These are phyloP conservation scores for Baorangia bicolor DNA, from an alignment of 768 basidiomycete species.

Conservation along the genomic window DNA sequence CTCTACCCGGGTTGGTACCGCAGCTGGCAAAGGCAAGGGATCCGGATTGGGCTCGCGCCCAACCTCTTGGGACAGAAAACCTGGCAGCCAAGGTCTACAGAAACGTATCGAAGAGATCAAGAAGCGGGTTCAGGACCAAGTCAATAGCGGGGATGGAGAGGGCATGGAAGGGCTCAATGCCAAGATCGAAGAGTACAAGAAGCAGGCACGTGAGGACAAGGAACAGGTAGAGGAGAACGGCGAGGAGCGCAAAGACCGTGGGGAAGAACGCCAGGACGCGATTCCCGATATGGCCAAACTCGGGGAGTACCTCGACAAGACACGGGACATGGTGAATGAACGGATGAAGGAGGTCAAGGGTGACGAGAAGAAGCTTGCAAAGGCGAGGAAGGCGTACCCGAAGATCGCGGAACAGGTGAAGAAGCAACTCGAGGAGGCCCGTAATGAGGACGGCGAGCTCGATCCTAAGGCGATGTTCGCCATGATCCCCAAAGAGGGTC, in stretches of 20 bases:
- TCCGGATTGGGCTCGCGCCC: background rate
- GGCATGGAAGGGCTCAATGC: background rate
- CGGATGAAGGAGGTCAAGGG: constrained; percentile 14
- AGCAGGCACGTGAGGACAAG: background rate
- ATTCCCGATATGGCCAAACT: constrained; percentile 9
- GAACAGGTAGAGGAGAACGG: background rate
- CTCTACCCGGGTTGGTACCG: background rate
- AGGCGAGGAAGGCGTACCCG: constrained; percentile 17
- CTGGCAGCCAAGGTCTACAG: background rate
- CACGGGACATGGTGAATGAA: constrained; percentile 16
- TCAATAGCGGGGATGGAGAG: background rate
- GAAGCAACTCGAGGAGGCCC: constrained; percentile 9
- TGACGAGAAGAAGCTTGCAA: constrained; percentile 20
- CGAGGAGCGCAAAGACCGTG: background rate
- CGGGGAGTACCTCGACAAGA: constrained; percentile 19
- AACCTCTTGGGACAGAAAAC: background rate
- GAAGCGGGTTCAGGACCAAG: background rate
- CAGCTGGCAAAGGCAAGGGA: too few species aligned
- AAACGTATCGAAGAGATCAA: constrained; percentile 4
- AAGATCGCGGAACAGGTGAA: constrained; percentile 9
- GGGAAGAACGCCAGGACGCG: background rate
- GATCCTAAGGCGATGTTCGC: constrained; percentile 5
- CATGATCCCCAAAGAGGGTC: constrained; percentile 10
- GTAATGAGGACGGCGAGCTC: constrained; percentile 1
- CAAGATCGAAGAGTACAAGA: constrained; percentile 8